Evolutionary conservation across 225 moss, liverwort and hornwort genomes (phyloP), one percentile per base, ranked within the genome.

Genomic region (Physcomitrium patens): DNA sequence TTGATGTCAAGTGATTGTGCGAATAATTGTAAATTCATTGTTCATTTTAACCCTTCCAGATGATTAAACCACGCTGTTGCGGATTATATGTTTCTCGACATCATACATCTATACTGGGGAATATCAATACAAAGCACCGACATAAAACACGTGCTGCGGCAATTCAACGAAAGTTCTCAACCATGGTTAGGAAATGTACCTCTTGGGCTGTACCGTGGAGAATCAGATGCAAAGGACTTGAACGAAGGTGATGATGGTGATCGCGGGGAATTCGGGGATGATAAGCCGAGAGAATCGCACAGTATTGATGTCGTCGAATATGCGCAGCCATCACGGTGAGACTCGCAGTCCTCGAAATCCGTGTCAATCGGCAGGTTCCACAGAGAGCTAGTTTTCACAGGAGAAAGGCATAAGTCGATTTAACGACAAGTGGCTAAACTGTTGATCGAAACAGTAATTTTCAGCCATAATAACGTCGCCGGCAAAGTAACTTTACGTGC

Each of bases 211-310:
- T 65, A 70, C 76, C 77, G 77, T 13, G 84, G 84, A 67, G 84
- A 80, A 54, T 81, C 83, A 45, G 78, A 51, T 54, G 65, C 54
- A 20, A 52, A 75, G 62, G 27, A 47, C 66, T 54, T 83, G 42
- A 71, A 75, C 49, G 78, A 70, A 71, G 81, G 76, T 52, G 80
- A 80, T 48, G 68, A 53, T 47, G 83, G 86, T 54, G 86, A 69
- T 14, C 72, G 27, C 19, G 82, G 74, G 60, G 84, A 79, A 15
- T 62, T 71, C 37, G 84, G 82, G 49, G 81, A 64, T 64, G 87
- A 77, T 26, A 87, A 74, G 65, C 87, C 87, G 69, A 87, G 87
- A 54, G 77, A 84, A 51, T 77, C 84, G 7, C 31, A 87, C 56
- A 87, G 78, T 16, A 84, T 80, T 41, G 84, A 82, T 31, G 87